These are phyloP conservation scores for Torulaspora quercuum DNA, from an alignment of 805 yeast genomes.

Conservation along the genomic window DNA sequence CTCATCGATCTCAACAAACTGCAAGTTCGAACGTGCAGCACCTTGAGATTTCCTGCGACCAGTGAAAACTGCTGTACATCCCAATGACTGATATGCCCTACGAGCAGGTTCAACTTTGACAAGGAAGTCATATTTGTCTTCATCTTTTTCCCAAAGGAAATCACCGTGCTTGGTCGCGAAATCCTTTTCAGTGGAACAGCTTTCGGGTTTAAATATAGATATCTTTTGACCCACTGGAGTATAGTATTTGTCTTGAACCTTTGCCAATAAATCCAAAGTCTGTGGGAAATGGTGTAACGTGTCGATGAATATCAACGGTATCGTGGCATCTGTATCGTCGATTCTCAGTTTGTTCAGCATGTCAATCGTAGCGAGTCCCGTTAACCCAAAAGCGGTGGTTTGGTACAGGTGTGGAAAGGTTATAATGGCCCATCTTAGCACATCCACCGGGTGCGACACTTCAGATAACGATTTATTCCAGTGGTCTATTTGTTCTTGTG, in stretches of 20 bases:
- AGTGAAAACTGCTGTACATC: conserved; percentile 81
- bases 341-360: conserved; percentile 56
- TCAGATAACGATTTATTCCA: conserved; percentile 59
- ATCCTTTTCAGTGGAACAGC: conserved; percentile 52
- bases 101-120: conserved; percentile 92
- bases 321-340: conserved; percentile 19
- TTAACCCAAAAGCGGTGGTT: conserved; percentile 92
- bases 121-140: conserved; percentile 72
- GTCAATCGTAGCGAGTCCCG: conserved; percentile 86
- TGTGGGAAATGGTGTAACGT: conserved; percentile 95
- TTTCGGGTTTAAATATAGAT: conserved; percentile 66
- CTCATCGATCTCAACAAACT: conserved; percentile 72
- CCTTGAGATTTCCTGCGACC: conserved; percentile 92
- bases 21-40: conserved; percentile 67
- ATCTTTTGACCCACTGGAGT: conserved; percentile 37
- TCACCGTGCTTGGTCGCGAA: conserved; percentile 70
- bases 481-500: conserved; percentile 57
- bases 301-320: conserved; percentile 82
- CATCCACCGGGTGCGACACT: conserved; percentile 58
- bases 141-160: conserved; percentile 78
- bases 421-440: conserved; percentile 75
- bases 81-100: conserved; percentile 71
- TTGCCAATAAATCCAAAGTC: conserved; percentile 68
- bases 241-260: conserved; percentile 53
- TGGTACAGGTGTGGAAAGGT: conserved; percentile 82